A percentile compares a stretch with the other conserved stretches of the same genome.
Evolutionary conservation across 2,329 filamentous ascomycete genomes (phyloP).

Genomic region (Fonsecaea nubica): DNA sequence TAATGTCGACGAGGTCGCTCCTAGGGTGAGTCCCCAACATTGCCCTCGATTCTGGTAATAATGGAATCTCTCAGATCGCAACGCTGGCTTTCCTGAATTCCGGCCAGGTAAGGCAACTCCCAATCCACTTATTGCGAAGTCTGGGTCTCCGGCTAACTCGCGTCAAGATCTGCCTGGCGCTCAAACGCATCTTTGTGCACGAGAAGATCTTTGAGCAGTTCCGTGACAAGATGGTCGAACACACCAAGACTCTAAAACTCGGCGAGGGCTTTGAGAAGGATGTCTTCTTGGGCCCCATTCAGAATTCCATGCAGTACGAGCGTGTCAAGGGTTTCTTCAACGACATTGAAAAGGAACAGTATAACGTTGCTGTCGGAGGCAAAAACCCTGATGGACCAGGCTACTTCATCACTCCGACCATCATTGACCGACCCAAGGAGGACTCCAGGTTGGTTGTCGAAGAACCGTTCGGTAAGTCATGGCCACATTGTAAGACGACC

Average conservation of each 20-base stretch:
- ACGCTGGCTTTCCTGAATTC: conserved; percentile 52
- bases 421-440: conserved; percentile 64
- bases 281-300: conserved; percentile 65
- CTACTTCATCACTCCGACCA: conserved; percentile 65
- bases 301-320: conserved; percentile 70
- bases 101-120: conserved; percentile 56
- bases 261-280: conserved; percentile 48
- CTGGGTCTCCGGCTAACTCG: conserved; percentile 36
- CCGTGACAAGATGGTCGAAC: conserved; percentile 64
- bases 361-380: conserved; percentile 60
- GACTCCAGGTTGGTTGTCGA: conserved; percentile 62
- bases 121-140: neutral
- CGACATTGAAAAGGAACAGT: conserved; percentile 61
- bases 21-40: conserved; percentile 52
- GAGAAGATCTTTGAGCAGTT: conserved; percentile 68
- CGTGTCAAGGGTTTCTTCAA: conserved; percentile 63
- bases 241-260: conserved; percentile 53
- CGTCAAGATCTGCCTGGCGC: conserved; percentile 64
- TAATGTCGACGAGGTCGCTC: conserved; percentile 70
- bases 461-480: conserved; percentile 61
- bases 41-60: neutral
- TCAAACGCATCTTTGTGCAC: conserved; percentile 70
- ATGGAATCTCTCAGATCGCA: conserved; percentile 12
- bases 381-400: conserved; percentile 48
- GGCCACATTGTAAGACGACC: conserved; percentile 62